Conservation (phyloP, 208 protist species). For the Leishmania major region DNA sequence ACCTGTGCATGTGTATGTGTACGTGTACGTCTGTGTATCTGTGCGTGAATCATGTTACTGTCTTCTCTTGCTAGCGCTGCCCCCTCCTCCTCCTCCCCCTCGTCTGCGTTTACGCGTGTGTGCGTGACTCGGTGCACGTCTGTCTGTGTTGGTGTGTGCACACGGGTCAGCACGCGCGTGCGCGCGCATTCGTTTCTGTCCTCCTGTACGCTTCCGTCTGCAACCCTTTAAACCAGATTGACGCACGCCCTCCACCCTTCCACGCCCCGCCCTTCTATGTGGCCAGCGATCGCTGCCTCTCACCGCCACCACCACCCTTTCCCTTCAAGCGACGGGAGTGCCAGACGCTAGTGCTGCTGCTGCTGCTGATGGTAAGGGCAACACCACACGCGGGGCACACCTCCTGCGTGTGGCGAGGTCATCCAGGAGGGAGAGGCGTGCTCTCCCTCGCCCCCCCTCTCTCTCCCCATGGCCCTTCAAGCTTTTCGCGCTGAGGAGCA, state of each 20-base stretch:
- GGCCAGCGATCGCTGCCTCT: background rate
- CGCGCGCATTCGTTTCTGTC: background rate
- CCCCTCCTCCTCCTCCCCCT: background rate
- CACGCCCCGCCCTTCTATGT: background rate
- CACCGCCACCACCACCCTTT: background rate
- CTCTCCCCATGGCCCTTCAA: background rate
- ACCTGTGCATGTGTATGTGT: too few species aligned
- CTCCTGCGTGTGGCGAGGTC: background rate
- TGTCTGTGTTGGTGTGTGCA: background rate
- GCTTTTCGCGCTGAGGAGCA: background rate
- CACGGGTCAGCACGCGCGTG: background rate
- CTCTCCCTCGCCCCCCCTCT: background rate
- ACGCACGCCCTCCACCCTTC: background rate
- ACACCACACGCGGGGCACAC: background rate
- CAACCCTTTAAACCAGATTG: background rate
- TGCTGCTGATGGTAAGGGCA: background rate
- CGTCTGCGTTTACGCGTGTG: background rate
- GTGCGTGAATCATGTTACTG: background rate
- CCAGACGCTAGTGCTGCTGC: background rate
- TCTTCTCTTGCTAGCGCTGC: conserved; percentile 10
- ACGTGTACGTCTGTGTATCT: too few species aligned
- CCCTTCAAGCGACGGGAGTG: background rate
- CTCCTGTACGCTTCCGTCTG: background rate
- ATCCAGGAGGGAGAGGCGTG: background rate
- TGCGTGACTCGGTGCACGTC: background rate